These are phyloP conservation scores for Dendrobium huoshanense DNA, from an alignment of 106 monocot species.

Conservation along the genomic window DNA sequence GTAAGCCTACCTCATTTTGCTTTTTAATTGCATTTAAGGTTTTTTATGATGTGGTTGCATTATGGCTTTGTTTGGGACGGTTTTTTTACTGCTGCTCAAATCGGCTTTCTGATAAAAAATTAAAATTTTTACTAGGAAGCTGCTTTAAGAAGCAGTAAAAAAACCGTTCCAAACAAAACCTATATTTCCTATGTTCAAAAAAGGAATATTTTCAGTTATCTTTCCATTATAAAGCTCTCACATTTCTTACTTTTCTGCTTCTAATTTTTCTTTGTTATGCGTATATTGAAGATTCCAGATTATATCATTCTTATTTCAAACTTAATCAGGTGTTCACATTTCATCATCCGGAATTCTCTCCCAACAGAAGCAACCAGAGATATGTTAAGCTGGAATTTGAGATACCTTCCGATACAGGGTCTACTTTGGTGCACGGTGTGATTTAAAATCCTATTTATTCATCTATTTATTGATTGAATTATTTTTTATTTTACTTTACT, in stretches of 20 bases:
- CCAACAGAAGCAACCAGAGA: slow-evolving; percentile 47
- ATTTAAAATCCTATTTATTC: neutral
- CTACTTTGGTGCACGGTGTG: slow-evolving; percentile 77
- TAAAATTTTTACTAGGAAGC: too few species aligned
- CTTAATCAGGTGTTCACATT: slow-evolving; percentile 71
- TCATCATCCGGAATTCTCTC: slow-evolving; percentile 58
- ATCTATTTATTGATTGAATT: neutral
- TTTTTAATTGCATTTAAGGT: neutral
- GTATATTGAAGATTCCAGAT: neutral
- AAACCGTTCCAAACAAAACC: too few species aligned
- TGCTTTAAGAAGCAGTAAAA: too few species aligned
- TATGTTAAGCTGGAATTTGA: slow-evolving; percentile 69
- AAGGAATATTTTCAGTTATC: too few species aligned
- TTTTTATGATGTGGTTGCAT: too few species aligned
- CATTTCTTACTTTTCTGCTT: neutral
- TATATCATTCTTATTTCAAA: neutral
- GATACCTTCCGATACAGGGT: slow-evolving; percentile 71
- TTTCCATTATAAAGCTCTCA: too few species aligned
- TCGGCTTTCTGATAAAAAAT: too few species aligned
- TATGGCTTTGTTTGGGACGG: too few species aligned
- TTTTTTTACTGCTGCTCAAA: too few species aligned
- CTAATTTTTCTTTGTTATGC: neutral
- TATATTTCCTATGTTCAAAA: too few species aligned
- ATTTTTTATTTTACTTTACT: neutral
- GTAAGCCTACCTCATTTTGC: slow-evolving; percentile 24